Evolutionary conservation across 1,284 basidiomycete genomes (phyloP), one percentile per base, ranked within the genome.

Genomic region (Trichosporon ovoides): DNA sequence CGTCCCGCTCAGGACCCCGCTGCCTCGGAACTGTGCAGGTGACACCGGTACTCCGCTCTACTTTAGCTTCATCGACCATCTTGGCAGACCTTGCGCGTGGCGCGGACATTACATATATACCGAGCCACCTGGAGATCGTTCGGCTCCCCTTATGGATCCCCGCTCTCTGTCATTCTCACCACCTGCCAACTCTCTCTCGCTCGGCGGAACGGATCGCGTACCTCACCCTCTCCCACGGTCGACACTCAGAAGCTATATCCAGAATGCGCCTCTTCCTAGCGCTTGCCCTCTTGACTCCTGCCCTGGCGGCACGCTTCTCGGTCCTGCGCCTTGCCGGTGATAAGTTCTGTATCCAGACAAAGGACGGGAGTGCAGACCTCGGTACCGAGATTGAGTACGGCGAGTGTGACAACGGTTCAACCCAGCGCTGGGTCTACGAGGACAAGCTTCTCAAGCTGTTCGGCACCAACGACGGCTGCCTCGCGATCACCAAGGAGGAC

Each of bases 201-300:
- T n/a, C n/a, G n/a, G n/a, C n/a, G n/a, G n/a, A n/a, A n/a, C n/a
- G n/a, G n/a, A 31, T 5, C 5, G 28, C 28, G 28, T 31, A 31
- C 28, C 4, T 31, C 28, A 31, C 9, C 35, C 35, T 37, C 13
- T 31, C 9, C 28, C n/a, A n/a, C 5, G 9, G 5, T 9, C 28
- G 5, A 31, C 9, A 5, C 28, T 14, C n/a, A n/a, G n/a, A n/a
- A n/a, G 28, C 7, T 7, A 31, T 19, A 5, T n/a, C 4, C 1
- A 4, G 2, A 4, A 28, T 63, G 46, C 53, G 57, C 13, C 38
- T 63, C 40, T 53, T 55, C 37, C 11, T 60, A 7, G 43, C 36
- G 10, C 50, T 60, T 4, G 22, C 43, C 12, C 28, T 59, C 49
- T 33, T 34, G 3, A 22, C 53, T 6, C 57, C 52, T 24, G 9